Evolutionary conservation across 257 asterid genomes (phyloP).

Genomic region (Cruciata laevipes): DNA sequence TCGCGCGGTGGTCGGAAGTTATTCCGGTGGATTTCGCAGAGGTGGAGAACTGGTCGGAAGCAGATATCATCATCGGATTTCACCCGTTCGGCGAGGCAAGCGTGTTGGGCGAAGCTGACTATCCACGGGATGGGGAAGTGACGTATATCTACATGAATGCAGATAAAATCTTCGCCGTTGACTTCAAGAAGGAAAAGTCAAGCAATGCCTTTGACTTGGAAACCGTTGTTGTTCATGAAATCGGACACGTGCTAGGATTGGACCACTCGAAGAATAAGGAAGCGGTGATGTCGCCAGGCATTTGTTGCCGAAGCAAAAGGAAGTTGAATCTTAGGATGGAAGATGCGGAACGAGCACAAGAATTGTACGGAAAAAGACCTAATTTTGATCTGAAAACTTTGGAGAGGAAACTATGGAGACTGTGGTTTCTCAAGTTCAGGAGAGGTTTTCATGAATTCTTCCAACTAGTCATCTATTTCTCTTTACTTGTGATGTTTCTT

Average conservation of each 20-base stretch:
- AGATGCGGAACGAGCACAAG: neutral
- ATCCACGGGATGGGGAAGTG: neutral
- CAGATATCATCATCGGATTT: neutral
- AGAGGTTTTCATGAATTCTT: no score
- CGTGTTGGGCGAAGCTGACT: no score
- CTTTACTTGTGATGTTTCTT: no score
- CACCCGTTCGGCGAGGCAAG: no score
- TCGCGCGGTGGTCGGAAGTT: neutral
- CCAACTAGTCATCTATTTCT: no score
- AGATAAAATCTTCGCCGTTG: neutral
- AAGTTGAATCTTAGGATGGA: neutral
- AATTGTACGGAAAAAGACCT: neutral
- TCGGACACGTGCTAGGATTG: neutral
- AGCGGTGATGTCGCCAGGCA: neutral
- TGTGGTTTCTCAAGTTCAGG: neutral
- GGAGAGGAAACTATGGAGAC: neutral
- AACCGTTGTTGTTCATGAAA: neutral
- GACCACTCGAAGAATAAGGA: neutral
- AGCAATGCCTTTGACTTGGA: neutral
- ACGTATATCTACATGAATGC: neutral
- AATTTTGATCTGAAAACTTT: neutral
- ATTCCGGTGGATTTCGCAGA: neutral
- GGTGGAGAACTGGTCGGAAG: no score
- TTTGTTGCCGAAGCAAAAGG: no score
- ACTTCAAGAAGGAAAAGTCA: neutral